These are phyloP conservation scores for Pseudopyricularia cyperi DNA, from an alignment of 2,329 filamentous ascomycete species.

Conservation along the genomic window DNA sequence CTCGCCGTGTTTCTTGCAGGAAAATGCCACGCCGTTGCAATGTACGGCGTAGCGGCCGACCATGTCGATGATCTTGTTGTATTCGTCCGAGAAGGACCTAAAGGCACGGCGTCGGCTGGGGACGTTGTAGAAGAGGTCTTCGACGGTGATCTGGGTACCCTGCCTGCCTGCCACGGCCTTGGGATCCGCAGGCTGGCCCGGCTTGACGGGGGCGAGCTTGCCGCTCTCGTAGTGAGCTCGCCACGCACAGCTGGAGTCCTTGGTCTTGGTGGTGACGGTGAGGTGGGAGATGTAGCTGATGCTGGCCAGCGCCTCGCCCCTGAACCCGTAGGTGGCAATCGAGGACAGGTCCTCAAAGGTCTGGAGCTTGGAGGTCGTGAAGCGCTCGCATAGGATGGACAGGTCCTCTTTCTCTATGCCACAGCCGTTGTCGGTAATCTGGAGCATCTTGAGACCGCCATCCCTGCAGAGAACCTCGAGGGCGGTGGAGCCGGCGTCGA, in stretches of 20 bases:
- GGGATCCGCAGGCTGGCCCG: constrained; percentile 74
- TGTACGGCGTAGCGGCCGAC: constrained; percentile 90
- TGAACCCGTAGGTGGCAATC: constrained; percentile 95
- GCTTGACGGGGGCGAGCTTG: constrained; percentile 68
- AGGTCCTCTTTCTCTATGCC: constrained; percentile 94
- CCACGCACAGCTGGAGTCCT: constrained; percentile 79
- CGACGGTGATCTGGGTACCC: constrained; percentile 91
- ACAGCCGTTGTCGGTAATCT: constrained; percentile 95
- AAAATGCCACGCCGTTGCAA: constrained; percentile 81
- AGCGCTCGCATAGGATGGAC: constrained; percentile 83
- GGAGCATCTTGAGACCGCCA: constrained; percentile 83
- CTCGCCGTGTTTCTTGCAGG: constrained; percentile 93
- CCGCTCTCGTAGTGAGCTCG: constrained; percentile 79
- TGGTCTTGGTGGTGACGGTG: constrained; percentile 86
- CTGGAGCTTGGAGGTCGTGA: constrained; percentile 93
- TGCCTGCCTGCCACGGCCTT: constrained; percentile 76
- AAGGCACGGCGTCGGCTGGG: constrained; percentile 82
- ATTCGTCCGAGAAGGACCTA: constrained; percentile 83
- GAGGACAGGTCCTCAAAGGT: constrained; percentile 82
- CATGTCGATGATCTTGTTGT: constrained; percentile 93
- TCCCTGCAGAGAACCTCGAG: constrained; percentile 90
- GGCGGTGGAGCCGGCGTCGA: constrained; percentile 89
- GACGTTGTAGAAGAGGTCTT: constrained; percentile 95
- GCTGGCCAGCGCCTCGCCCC: constrained; percentile 88
- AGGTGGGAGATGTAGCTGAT: constrained; percentile 98